Base-by-base conservation (phyloP, 192 early-diverging fungal species). In the Backusella circina region DNA sequence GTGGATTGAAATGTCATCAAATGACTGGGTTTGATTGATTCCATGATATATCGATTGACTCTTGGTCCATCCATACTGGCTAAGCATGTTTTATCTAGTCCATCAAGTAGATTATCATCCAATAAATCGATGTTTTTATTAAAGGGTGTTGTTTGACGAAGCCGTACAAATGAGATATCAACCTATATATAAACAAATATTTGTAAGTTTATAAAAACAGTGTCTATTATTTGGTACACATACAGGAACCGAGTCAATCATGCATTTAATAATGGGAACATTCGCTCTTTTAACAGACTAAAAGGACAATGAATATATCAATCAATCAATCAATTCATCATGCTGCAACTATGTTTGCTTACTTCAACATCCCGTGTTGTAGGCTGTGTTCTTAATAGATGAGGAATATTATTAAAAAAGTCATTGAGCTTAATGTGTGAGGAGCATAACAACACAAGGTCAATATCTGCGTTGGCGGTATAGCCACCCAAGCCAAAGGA, bases 41-140 rank as follows among this genome's bases (percentile, higher is more conserved):
- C 31, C 8, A 36, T 51, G 31, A 75, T 81, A n/a, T 65, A 81
- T 6, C 36, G 33, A 28, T 73, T 18, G 5, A 76, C 75, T n/a
- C 79, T 72, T 38, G 79, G 79, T 26, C 77, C 79, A 74, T 81
- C 79, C 71, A 77, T 74, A 33, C 79, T 81, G 21, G 57, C 57
- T 5, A 69, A 13, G 61, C 76, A 76, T 0, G 41, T 30, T 28
- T 70, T 33, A 23, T 81, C 79, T 9, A 81, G 15, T 0, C 61
- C 68, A 28, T 71, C 57, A 5, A 81, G 37, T 10, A 77, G 30
- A 12, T 8, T 18, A 71, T 81, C 72, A 23, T 81, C 71, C 67
- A 81, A 73, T 36, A 81, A 28, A 66, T 77, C 38, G 6, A 76
- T 54, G n/a, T 68, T 38, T 23, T 75, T 70, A 1, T 57, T 10